These are phyloP conservation scores for Colletotrichum cuscutae DNA, from an alignment of 2,329 filamentous ascomycete species.

Conservation along the genomic window DNA sequence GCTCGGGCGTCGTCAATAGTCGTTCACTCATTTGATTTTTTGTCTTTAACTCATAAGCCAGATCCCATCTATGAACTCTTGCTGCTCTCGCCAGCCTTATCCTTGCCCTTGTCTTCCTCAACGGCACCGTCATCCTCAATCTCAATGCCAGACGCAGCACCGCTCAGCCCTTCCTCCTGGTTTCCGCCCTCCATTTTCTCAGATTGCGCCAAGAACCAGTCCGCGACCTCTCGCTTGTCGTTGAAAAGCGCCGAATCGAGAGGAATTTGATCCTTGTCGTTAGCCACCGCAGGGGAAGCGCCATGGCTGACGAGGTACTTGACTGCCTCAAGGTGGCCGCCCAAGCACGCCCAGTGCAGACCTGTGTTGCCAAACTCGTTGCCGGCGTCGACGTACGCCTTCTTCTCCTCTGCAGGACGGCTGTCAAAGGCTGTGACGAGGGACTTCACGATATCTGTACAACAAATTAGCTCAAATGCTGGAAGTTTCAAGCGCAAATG, in stretches of 20 bases:
- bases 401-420: conserved; percentile 51
- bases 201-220: conserved; percentile 66
- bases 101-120: conserved; percentile 35
- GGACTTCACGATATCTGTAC: conserved; percentile 55
- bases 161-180: conserved; percentile 53
- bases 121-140: conserved; percentile 47
- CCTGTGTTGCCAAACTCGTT: conserved; percentile 91
- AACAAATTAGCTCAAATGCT: not conserved
- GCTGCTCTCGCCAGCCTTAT: not conserved
- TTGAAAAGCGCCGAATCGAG: conserved; percentile 79
- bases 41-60: not conserved
- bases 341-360: conserved; percentile 92
- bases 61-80: conserved; percentile 9
- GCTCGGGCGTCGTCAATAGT: not conserved
- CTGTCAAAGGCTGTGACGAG: conserved; percentile 55
- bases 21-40: conserved; percentile 23
- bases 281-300: conserved; percentile 81
- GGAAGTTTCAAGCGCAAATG: not conserved
- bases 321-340: conserved; percentile 85
- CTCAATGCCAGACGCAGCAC: conserved; percentile 49
- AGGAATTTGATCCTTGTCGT: conserved; percentile 85
- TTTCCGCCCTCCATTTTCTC: conserved; percentile 60
- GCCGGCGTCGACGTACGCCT: conserved; percentile 70
- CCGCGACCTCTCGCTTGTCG: conserved; percentile 72
- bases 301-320: conserved; percentile 80